A percentile compares a stretch with the other conserved stretches of the same genome.
phyloP scores from a whole-genome alignment of 192 early-diverging fungal genomes.

The Entophlyctis luteolus region DNA sequence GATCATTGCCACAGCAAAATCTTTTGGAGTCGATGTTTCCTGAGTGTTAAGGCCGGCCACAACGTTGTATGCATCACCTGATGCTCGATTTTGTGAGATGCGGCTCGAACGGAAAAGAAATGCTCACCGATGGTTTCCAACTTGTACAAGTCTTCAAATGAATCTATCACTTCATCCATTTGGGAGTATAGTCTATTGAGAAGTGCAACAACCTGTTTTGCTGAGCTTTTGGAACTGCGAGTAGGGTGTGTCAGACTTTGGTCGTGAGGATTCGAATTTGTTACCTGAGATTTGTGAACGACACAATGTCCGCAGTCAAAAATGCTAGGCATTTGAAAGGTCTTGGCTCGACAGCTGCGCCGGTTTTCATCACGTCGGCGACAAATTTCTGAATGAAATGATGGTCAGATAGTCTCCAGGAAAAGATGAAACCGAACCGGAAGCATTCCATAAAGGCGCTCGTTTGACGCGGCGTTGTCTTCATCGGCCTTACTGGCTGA shows the following conservation, averaged over 20 bases:
- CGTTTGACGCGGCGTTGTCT: slow-evolving; percentile 43
- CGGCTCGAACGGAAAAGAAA: not conserved
- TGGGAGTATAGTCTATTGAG: slow-evolving; percentile 45
- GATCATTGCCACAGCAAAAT: slow-evolving; percentile 34
- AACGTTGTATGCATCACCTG: slow-evolving; percentile 44
- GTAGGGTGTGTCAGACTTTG: not conserved
- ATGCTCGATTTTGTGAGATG: not conserved
- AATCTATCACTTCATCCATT: slow-evolving; percentile 41
- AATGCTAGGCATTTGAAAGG: slow-evolving; percentile 40
- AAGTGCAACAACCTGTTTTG: slow-evolving; percentile 40
- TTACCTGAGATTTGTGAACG: slow-evolving; percentile 43
- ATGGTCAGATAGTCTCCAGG: not conserved
- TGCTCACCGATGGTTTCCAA: slow-evolving; percentile 40
- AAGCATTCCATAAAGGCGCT: slow-evolving; percentile 42
- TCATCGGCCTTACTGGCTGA: slow-evolving; percentile 36
- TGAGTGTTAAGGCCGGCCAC: slow-evolving; percentile 41
- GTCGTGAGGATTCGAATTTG: not conserved
- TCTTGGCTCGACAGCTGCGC: slow-evolving; percentile 30
- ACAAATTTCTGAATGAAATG: slow-evolving; percentile 31
- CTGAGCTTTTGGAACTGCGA: slow-evolving; percentile 26
- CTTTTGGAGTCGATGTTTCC: slow-evolving; percentile 8
- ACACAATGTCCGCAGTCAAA: slow-evolving; percentile 41
- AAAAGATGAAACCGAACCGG: not conserved
- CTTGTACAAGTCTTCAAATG: slow-evolving; percentile 45
- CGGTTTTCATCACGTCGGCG: slow-evolving; percentile 45